These are phyloP conservation scores for Amauroascus niger DNA, from an alignment of 2,329 filamentous ascomycete genomes.

Conservation along the genomic window DNA sequence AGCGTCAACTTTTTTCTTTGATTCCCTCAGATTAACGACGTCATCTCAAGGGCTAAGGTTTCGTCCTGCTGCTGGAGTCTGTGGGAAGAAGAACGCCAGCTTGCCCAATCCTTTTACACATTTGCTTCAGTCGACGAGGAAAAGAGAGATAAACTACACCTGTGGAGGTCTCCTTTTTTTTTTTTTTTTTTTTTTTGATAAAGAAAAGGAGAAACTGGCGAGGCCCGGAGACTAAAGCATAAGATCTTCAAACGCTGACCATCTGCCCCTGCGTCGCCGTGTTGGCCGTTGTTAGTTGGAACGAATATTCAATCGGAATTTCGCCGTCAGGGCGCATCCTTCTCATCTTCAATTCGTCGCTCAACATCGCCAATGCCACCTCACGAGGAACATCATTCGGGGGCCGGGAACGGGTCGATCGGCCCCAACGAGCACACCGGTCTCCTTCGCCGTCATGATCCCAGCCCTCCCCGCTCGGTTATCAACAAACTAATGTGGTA, in stretches of 20 bases:
- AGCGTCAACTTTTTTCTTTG: neutral
- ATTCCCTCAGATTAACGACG: no score
- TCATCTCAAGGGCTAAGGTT: no score
- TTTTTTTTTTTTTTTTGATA: no score
- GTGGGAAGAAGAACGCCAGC: no score
- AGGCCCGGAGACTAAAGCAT: no score
- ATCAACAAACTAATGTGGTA: conserved; percentile 18
- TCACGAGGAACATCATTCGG: conserved; percentile 7
- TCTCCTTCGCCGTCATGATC: conserved; percentile 6
- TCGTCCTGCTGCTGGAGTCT: no score
- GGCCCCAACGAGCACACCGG: conserved; percentile 10
- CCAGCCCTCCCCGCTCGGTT: neutral
- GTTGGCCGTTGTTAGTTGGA: conserved; percentile 15
- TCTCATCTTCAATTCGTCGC: conserved; percentile 2
- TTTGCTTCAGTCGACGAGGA: no score
- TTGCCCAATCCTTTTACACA: neutral
- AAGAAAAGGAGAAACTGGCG: no score
- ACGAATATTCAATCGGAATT: conserved; percentile 16
- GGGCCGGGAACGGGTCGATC: conserved; percentile 13
- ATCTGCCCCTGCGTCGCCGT: neutral
- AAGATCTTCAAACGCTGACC: neutral
- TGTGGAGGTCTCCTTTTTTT: no score
- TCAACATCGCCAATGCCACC: conserved; percentile 13
- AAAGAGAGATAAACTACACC: no score
- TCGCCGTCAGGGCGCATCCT: conserved; percentile 15